Evolutionary conservation across 2,329 filamentous ascomycete genomes (phyloP).

Genomic region (Hortaea werneckii): DNA sequence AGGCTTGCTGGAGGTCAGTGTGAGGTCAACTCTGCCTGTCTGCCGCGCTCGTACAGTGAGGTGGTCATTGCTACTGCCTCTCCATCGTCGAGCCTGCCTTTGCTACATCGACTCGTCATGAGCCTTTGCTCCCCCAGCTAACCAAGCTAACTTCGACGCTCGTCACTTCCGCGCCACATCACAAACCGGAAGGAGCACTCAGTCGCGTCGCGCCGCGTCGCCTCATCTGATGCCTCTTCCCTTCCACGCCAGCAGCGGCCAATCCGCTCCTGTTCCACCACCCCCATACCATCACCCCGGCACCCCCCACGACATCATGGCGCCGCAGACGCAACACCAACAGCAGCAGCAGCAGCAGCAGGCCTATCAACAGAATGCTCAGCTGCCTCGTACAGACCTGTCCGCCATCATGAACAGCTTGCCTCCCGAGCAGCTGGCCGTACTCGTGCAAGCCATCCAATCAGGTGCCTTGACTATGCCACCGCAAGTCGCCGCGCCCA

Average conservation of each 20-base stretch:
- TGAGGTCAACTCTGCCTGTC: too few species aligned
- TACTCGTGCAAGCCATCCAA: constrained; percentile 17
- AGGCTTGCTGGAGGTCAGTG: too few species aligned
- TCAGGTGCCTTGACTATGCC: constrained; percentile 16
- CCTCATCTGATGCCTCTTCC: constrained; percentile 5
- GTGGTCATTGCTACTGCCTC: too few species aligned
- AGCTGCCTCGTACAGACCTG: constrained; percentile 14
- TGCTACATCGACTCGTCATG: not conserved
- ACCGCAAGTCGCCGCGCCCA: not conserved
- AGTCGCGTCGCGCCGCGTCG: not conserved
- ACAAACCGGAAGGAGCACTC: too few species aligned
- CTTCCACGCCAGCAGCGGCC: constrained; percentile 3
- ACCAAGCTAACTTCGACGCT: not conserved
- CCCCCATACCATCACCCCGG: constrained; percentile 4
- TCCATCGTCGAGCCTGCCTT: too few species aligned
- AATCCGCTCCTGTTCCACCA: constrained; percentile 1
- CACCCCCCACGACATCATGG: not conserved
- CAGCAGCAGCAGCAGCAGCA: not conserved
- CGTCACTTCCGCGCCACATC: not conserved
- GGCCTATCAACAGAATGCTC: constrained; percentile 11
- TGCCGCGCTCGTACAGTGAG: too few species aligned
- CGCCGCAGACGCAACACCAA: not conserved
- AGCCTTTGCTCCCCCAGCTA: not conserved
- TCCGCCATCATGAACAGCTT: constrained; percentile 12
- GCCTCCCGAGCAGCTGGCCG: constrained; percentile 19